Conservation (phyloP, 192 early-diverging fungal species). For the Phlyctochytrium planicorne region DNA sequence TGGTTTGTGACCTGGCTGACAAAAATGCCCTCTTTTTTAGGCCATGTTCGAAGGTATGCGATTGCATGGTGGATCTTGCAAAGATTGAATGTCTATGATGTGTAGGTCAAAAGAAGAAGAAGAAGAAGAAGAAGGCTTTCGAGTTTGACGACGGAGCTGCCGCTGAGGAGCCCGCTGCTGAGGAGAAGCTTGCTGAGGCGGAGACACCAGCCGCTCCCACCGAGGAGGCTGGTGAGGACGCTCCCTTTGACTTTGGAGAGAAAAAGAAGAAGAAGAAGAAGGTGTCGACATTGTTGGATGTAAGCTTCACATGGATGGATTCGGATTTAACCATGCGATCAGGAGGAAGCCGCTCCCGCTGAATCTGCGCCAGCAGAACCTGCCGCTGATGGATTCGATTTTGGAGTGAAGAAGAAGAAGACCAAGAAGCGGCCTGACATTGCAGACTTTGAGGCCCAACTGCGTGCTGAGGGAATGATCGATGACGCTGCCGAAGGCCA, state of each 20-base stretch:
- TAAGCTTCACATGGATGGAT: conserved; percentile 8
- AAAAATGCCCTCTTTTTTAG: background rate
- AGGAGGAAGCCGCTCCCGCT: conserved; percentile 46
- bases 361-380: conserved; percentile 37
- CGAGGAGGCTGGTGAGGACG: conserved; percentile 28
- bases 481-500: conserved; percentile 40
- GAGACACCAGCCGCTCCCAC: conserved; percentile 10
- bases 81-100: background rate
- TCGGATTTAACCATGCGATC: conserved; percentile 8
- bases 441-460: conserved; percentile 83
- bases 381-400: conserved; percentile 48
- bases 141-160: background rate
- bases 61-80: background rate
- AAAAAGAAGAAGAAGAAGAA: conserved; percentile 92
- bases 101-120: conserved; percentile 31
- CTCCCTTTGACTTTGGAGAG: conserved; percentile 63
- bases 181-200: conserved; percentile 1
- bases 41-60: conserved; percentile 12
- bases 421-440: conserved; percentile 69
- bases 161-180: conserved; percentile 2
- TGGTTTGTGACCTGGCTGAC: background rate
- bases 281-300: conserved; percentile 48
- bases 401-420: conserved; percentile 81
- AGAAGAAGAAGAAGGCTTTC: conserved; percentile 33
- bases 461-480: conserved; percentile 45